A percentile compares a stretch with the other conserved stretches of the same genome.
phyloP scores from a whole-genome alignment of 2,329 filamentous ascomycete species.

The Apiospora aurea region DNA sequence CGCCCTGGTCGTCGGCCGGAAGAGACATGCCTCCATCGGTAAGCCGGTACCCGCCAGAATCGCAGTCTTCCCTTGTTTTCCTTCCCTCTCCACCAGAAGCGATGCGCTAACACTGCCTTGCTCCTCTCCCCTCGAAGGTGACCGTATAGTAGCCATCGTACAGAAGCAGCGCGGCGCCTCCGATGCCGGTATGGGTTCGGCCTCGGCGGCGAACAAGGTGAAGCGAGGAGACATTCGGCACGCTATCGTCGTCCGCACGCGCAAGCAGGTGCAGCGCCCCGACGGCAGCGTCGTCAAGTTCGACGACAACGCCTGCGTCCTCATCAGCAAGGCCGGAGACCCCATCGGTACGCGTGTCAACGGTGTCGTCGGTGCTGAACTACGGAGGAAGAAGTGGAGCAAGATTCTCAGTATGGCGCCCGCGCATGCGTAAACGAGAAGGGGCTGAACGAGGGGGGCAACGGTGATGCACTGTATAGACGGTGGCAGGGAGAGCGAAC shows the following conservation, averaged over 20 bases:
- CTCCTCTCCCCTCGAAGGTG: slow-evolving; percentile 63
- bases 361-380: slow-evolving; percentile 87
- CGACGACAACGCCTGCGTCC: slow-evolving; percentile 96
- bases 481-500: slow-evolving; percentile 11
- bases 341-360: slow-evolving; percentile 93
- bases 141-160: slow-evolving; percentile 96
- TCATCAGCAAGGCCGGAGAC: slow-evolving; percentile 96
- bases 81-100: slow-evolving; percentile 1
- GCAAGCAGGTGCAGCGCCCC: slow-evolving; percentile 82
- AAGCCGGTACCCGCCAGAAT: slow-evolving; percentile 34
- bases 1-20: slow-evolving; percentile 89
- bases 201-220: slow-evolving; percentile 86
- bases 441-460: neutral
- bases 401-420: slow-evolving; percentile 97
- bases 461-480: neutral
- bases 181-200: slow-evolving; percentile 74
- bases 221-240: slow-evolving; percentile 96
- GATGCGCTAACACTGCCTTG: neutral
- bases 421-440: slow-evolving; percentile 57
- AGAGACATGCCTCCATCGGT: slow-evolving; percentile 89
- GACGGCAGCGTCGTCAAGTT: slow-evolving; percentile 93
- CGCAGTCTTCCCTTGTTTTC: slow-evolving; percentile 33
- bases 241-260: slow-evolving; percentile 91
- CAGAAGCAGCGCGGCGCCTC: slow-evolving; percentile 90
- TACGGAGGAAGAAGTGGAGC: slow-evolving; percentile 94